Evolutionary conservation across 1,284 basidiomycete genomes (phyloP).

Genomic region (Ganoderma leucocontextum): DNA sequence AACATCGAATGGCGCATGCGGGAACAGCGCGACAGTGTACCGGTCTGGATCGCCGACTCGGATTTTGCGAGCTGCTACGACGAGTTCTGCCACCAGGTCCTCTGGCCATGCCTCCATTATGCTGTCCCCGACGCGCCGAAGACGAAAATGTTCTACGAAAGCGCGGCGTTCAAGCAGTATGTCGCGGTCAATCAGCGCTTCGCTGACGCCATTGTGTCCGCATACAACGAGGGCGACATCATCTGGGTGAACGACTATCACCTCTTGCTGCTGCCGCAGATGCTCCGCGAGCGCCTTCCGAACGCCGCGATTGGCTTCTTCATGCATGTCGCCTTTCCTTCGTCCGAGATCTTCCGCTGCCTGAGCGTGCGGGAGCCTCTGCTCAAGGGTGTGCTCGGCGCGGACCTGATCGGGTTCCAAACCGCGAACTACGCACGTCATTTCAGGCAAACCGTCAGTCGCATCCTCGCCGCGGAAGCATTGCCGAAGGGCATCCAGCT

Average conservation of each 20-base stretch:
- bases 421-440: conserved; percentile 84
- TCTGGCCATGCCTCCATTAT: conserved; percentile 91
- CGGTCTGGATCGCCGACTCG: conserved; percentile 84
- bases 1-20: conserved; percentile 70
- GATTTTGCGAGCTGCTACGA: conserved; percentile 85
- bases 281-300: conserved; percentile 71
- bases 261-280: conserved; percentile 82
- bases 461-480: conserved; percentile 84
- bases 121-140: conserved; percentile 87
- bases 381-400: conserved; percentile 78
- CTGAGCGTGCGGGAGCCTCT: conserved; percentile 73
- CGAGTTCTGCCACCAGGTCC: conserved; percentile 89
- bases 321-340: conserved; percentile 89
- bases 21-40: conserved; percentile 63
- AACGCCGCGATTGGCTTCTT: conserved; percentile 87
- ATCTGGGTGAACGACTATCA: conserved; percentile 91
- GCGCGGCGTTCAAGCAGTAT: conserved; percentile 80
- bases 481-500: conserved; percentile 86
- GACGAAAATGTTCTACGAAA: conserved; percentile 84
- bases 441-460: conserved; percentile 84
- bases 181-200: conserved; percentile 86
- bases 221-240: conserved; percentile 85
- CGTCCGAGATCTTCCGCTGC: conserved; percentile 89
- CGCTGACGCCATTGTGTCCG: conserved; percentile 77
- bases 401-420: conserved; percentile 84